Evolutionary conservation across 1,139 yeast genomes (phyloP), one percentile per base, ranked within the genome.

Genomic region (Wickerhamomyces sp.): DNA sequence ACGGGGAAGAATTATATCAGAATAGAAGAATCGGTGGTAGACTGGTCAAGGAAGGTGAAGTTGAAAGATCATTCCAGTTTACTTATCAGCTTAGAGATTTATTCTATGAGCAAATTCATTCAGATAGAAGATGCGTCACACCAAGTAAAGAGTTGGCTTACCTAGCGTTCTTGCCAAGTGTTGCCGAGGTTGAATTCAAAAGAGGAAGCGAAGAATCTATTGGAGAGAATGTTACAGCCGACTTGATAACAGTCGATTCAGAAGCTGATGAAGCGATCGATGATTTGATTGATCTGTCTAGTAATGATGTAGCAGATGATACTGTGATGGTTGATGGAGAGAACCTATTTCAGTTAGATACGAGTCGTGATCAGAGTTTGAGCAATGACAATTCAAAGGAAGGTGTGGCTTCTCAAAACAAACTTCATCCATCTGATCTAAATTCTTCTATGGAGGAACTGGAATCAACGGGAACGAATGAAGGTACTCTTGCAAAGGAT

Each of bases 81-180:
- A 77, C 88, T 39, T 79, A 78, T 51, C 85, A 85, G 43, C 71
- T 93, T 41, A 77, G 85, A 47, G 78, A 75, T 38, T 68, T 93
- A 37, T 93, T 87, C 60, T 58, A 69, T 36, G 83, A 83, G 47
- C 78, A 90, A 84, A 82, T 87, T 14, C 73, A 75, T 47, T 76
- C 91, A 0, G 63, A 71, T 8, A 66, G 70, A 37, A 70, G 89
- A 47, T 83, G 86, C 57, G 89, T 93, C 6, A 78, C 83, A 7
- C 99, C 99, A 0, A 78, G 81, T 32, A 82, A 81, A 54, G 95
- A 89, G 52, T 71, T 93, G 52, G 97, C 96, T 0, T 91, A 85
- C 60, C 71, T 93, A 53, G 93, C 98, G 1, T 84, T 93, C 54
- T 81, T 89, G 42, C 93, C 93, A 1, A 75, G 85, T 37, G 79